A percentile compares a stretch with the other conserved stretches of the same genome.
These are phyloP conservation scores for Populus hybrid DNA, from an alignment of 441 rosid species.

Conservation along the genomic window DNA sequence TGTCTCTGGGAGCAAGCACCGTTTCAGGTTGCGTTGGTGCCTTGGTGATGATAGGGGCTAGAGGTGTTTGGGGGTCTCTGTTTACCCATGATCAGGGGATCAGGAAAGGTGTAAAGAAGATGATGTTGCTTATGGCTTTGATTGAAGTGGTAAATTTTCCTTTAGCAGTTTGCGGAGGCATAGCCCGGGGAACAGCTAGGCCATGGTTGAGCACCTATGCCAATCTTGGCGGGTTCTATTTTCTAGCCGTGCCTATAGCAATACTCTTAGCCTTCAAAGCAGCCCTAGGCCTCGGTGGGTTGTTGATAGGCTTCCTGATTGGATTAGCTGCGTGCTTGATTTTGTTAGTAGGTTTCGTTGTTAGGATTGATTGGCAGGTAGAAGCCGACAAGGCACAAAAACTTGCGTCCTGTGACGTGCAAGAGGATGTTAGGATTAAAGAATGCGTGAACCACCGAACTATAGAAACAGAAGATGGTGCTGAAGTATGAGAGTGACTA, in stretches of 20 bases:
- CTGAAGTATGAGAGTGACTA: constrained; percentile 5
- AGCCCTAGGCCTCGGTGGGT: constrained; percentile 53
- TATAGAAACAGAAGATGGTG: neutral
- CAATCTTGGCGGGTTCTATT: constrained; percentile 67
- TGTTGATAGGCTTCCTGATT: constrained; percentile 58
- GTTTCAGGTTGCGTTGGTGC: constrained; percentile 53
- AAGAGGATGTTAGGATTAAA: constrained; percentile 20
- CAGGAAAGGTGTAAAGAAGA: constrained; percentile 53
- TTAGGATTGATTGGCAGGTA: constrained; percentile 58
- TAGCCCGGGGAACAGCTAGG: constrained; percentile 68
- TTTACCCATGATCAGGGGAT: constrained; percentile 55
- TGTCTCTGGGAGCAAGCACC: constrained; percentile 32
- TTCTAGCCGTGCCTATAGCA: constrained; percentile 63
- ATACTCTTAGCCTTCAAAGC: constrained; percentile 57
- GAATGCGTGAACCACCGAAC: constrained; percentile 19
- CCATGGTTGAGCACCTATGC: constrained; percentile 74
- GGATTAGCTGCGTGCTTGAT: constrained; percentile 48
- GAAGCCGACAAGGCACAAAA: constrained; percentile 66
- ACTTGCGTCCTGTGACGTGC: constrained; percentile 33
- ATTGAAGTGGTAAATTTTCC: constrained; percentile 74
- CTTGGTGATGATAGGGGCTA: constrained; percentile 44
- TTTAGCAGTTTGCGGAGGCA: constrained; percentile 62
- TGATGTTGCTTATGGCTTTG: constrained; percentile 63
- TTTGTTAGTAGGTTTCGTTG: constrained; percentile 39
- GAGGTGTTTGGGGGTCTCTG: constrained; percentile 70